Conservation (phyloP, 805 yeast species). For the Barnettozyma siamensis region DNA sequence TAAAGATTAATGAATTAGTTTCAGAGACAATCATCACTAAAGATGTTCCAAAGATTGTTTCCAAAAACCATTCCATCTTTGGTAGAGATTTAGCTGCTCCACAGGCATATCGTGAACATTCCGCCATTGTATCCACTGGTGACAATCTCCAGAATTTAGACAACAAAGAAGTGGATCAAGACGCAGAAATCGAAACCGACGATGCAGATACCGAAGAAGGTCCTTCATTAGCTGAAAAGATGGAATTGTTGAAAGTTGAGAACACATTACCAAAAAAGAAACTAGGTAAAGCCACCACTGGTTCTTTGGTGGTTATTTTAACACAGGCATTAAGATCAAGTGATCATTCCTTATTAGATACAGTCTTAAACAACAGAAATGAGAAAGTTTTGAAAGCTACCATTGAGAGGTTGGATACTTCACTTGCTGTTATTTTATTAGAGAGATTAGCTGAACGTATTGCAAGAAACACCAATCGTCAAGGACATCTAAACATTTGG, state of each 20-base stretch:
- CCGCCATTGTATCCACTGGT: slow-evolving; percentile 59
- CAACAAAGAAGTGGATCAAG: slow-evolving; percentile 38
- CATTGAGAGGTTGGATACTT: slow-evolving; percentile 49
- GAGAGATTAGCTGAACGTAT: slow-evolving; percentile 55
- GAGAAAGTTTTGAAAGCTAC: slow-evolving; percentile 48
- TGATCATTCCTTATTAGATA: slow-evolving; percentile 81
- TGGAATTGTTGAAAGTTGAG: slow-evolving; percentile 31
- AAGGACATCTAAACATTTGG: slow-evolving; percentile 60
- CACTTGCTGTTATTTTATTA: slow-evolving; percentile 49
- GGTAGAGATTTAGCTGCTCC: slow-evolving; percentile 47
- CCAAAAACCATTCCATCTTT: slow-evolving; percentile 35
- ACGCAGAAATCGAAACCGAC: slow-evolving; percentile 21
- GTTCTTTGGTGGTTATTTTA: slow-evolving; percentile 77
- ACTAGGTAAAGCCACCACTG: slow-evolving; percentile 53
- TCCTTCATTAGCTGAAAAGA: slow-evolving; percentile 50
- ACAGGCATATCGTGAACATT: slow-evolving; percentile 53
- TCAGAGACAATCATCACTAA: slow-evolving; percentile 26
- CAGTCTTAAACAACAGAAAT: slow-evolving; percentile 57
- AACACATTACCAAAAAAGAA: slow-evolving; percentile 26
- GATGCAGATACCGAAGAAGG: slow-evolving; percentile 39
- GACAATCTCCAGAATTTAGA: slow-evolving; percentile 53
- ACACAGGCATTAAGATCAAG: slow-evolving; percentile 84
- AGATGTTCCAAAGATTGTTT: slow-evolving; percentile 35
- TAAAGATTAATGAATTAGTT: slow-evolving; percentile 39
- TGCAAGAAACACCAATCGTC: slow-evolving; percentile 51